Evolutionary conservation across 2,329 filamentous ascomycete genomes (phyloP), one percentile per base, ranked within the genome.

Genomic region (Metarhizium robertsii): DNA sequence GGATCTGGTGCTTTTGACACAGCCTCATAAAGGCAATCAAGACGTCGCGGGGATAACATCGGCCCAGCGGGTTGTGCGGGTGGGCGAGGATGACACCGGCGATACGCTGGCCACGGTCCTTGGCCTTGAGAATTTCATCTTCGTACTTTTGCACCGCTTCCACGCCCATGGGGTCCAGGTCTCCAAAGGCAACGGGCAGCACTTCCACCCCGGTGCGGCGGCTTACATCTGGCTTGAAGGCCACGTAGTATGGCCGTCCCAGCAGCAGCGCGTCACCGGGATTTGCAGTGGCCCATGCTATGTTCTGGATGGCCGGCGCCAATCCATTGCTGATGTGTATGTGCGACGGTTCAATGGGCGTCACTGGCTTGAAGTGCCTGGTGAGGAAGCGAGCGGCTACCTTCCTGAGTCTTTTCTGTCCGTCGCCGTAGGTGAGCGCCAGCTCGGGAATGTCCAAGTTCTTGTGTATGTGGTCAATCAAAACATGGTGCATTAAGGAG

Each of bases 1-100:
- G 79, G 64, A 83, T 65, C 3, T 70, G 58, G 58, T 82, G 67
- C 53, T 72, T 67, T 50, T 70, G 61, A 60, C 79, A 82, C 32
- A 83, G 61, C 14, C 64, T 64, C 69, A 80, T 72, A 6, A 78
- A 61, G 4, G 64, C 66, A 7, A 73, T 58, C 8, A 80, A 59
- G 3, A 68, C 66, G 3, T 66, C 62, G 2, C 67, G 68, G 4
- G 75, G 57, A 59, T 78, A 78, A 63, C 75, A 78, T 4, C 73
- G 67, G 0, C 78, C 78, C 0, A 80, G 67, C 0, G 78, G 78
- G 55, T 80, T 80, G 54, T 79, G 76, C 2, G 77, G 75, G 52
- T 79, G 70, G 52, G 75, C 77, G 3, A 81, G 67, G 58, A 81
- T 71, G 18, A 82, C 57, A 0, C 69, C 77, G n/a, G 68, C 67